A percentile compares a stretch with the other conserved stretches of the same genome.
These are phyloP conservation scores for Rhodotorula sp. DNA, from an alignment of 1,284 basidiomycete species.

Conservation along the genomic window DNA sequence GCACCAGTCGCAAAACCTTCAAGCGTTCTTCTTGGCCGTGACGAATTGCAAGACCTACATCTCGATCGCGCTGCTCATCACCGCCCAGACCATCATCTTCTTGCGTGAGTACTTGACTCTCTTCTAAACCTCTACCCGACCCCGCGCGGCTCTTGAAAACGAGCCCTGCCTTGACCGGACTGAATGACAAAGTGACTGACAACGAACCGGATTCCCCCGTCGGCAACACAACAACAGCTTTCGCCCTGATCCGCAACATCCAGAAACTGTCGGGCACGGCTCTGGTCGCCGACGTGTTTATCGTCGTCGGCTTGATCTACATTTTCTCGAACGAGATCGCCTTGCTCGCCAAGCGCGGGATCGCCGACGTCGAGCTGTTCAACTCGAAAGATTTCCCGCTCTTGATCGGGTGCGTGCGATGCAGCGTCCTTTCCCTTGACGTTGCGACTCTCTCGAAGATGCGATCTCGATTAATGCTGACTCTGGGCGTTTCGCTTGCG, in stretches of 20 bases:
- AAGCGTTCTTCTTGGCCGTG: constrained; percentile 73
- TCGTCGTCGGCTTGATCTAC: constrained; percentile 70
- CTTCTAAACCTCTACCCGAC: background rate
- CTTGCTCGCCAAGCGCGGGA: constrained; percentile 64
- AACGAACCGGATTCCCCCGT: background rate
- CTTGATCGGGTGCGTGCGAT: constrained; percentile 72
- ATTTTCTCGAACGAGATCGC: constrained; percentile 65
- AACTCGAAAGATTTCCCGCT: constrained; percentile 86
- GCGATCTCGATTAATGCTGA: background rate
- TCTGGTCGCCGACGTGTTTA: constrained; percentile 91
- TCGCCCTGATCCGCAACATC: constrained; percentile 81
- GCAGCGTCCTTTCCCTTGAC: no score
- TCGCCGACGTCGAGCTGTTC: constrained; percentile 83
- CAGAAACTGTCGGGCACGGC: constrained; percentile 91
- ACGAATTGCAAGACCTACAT: constrained; percentile 72
- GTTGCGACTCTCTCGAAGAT: background rate
- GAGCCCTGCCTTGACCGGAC: no score
- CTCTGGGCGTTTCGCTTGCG: background rate
- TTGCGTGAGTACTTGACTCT: constrained; percentile 53
- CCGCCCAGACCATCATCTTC: constrained; percentile 81
- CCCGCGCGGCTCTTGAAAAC: background rate
- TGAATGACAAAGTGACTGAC: no score
- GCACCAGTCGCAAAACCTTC: constrained; percentile 50
- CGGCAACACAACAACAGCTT: constrained; percentile 48
- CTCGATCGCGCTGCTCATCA: constrained; percentile 75